Base-by-base conservation (phyloP, 805 yeast species). In the Starmerella sp. region DNA sequence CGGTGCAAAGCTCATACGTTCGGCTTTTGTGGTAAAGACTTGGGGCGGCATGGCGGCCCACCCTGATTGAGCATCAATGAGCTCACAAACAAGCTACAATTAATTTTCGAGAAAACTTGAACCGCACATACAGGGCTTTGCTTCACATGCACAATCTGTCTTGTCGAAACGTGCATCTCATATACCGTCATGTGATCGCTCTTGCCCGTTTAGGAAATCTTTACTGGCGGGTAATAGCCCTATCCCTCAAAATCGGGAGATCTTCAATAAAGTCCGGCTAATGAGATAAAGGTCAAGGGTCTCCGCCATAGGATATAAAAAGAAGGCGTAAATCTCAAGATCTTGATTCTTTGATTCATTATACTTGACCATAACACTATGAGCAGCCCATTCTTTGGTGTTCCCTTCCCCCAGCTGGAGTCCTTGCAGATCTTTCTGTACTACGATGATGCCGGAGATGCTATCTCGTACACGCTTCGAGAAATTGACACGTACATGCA, bases 401-500 rank as follows among this genome's bases (percentile, higher is more conserved):
- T 46, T 35, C 14, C 51, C 5, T 43, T 38, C 22, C 30, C 8
- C 13, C 30, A 51, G 9, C 14, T 51, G n/a, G 22, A 34, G 10
- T 10, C 47, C 3, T 17, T 51, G 35, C 17, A 10, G 13, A 31
- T n/a, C 4, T 44, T 30, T 28, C 13, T 58, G 14, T 53, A 35
- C 35, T 47, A 52, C 31, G 60, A 44, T 31, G 31, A 29, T 15
- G 45, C 41, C 2, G 41, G 44, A 3, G 34, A 50, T 11, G 39
- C 51, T 1, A 35, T 38, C 15, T 43, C 35, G 4, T 58, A 52
- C 41, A 7, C 42, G 14, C 45, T 58, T 1, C 34, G 38, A 13
- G 5, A 17, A 1, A 48, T 58, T 2, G 61, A 58, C 49, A 39
- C 36, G 1, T 13, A 34, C 15, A 36, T 47, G 43, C 54, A 53